Base-by-base conservation (phyloP, 129 eudicot species). In the Cynara cardunculus region DNA sequence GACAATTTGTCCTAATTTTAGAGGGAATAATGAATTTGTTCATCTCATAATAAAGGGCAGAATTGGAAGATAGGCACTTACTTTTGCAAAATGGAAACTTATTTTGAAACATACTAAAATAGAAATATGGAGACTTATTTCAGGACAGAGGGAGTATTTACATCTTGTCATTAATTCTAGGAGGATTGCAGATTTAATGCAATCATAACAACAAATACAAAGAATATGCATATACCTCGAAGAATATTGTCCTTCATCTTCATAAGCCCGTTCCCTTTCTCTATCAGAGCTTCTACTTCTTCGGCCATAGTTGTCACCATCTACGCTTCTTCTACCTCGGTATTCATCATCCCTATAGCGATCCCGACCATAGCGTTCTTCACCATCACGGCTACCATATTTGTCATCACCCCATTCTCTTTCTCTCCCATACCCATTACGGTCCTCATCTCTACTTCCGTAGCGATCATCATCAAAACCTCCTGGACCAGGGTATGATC, bases 271-370 rank as follows among this genome's bases (percentile, higher is more conserved):
- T 59, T 88, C 92, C 62, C 93, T 86, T 16, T 93, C 89, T 79
- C 89, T 85, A 78, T 96, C 98, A 85, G 92, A 84, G 79, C 98
- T 96, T 89, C 89, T 92, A 84, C 97, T 87, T 86, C 97, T 92
- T 67, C 90, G 86, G 67, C 89, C 87, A 84, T 84, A 78, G 66
- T 82, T 82, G 53, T 88, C 86, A 73, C 83, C 92, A 85, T 92
- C 99, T 71, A 67, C 79, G 66, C 90, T 92, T 78, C 92, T 82
- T 86, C 98, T 92, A 80, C 98, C 97, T 65, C 86, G 84, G 71
- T 88, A 88, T 34, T 94, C 95, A 82, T 94, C 98, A 86, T 92
- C 97, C 79, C 90, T 84, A 69, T 88, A 87, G 14, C 87, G 90
- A 79, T 89, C 96, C 69, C 90, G 86, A 67, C 88, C 84, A 25